A percentile compares a stretch with the other conserved stretches of the same genome.
These are phyloP conservation scores for Suhomyces kilbournensis DNA, from an alignment of 805 yeast species.

Conservation along the genomic window DNA sequence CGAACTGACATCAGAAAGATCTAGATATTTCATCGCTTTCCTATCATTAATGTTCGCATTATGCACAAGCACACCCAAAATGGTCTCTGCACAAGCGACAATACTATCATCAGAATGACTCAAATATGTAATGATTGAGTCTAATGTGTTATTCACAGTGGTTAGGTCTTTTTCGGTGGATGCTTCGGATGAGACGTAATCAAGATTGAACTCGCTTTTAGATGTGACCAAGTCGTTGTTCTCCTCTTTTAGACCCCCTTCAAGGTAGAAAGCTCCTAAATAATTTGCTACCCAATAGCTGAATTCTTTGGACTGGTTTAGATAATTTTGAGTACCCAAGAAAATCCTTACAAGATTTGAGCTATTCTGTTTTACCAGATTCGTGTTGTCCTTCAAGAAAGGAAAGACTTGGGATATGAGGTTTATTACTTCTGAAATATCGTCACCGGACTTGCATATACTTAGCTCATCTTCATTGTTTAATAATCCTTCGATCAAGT, in stretches of 20 bases:
- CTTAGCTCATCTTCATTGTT: conserved; percentile 6
- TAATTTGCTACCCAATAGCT: conserved; percentile 23
- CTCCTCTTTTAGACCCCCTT: conserved; percentile 15
- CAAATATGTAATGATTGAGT: conserved; percentile 17
- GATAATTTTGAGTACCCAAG: conserved; percentile 1
- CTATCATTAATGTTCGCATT: conserved; percentile 16
- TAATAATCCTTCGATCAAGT: conserved; percentile 11
- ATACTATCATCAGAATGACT: conserved; percentile 15
- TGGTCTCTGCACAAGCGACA: conserved; percentile 33
- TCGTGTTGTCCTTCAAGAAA: background rate
- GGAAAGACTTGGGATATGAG: conserved; percentile 9
- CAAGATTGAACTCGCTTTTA: background rate
- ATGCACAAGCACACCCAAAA: conserved; percentile 39
- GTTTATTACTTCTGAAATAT: background rate
- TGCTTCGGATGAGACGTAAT: background rate
- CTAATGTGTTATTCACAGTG: conserved; percentile 24
- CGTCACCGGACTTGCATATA: background rate
- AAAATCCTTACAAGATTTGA: conserved; percentile 5
- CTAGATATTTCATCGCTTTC: conserved; percentile 19
- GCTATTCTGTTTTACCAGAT: background rate
- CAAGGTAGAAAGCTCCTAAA: conserved; percentile 19
- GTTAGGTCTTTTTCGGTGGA: background rate
- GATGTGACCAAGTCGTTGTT: conserved; percentile 1
- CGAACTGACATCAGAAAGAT: conserved; percentile 17
- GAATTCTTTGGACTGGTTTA: conserved; percentile 12